Conservation (phyloP, 2,329 filamentous ascomycete genomes). For the Lachnellula occidentalis region DNA sequence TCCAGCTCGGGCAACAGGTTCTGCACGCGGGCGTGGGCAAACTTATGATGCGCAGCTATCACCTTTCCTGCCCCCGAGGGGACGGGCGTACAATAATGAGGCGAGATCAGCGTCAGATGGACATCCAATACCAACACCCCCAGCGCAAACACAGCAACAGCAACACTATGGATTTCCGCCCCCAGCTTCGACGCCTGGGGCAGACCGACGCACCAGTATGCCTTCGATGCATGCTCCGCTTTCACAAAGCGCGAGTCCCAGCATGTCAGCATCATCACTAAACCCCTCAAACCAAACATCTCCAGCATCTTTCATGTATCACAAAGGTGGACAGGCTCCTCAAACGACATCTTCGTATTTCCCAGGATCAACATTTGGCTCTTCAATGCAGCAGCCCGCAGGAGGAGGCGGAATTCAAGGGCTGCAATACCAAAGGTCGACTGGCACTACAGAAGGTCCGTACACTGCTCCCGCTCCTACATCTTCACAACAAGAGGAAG, state of each 20-base stretch:
- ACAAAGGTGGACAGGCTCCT: constrained; percentile 21
- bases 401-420: constrained; percentile 20
- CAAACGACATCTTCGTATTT: constrained; percentile 24
- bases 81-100: constrained; percentile 39
- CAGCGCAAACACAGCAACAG: constrained; percentile 18
- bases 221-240: constrained; percentile 34
- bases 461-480: constrained; percentile 28
- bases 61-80: constrained; percentile 40
- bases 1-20: constrained; percentile 49
- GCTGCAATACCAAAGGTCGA: constrained; percentile 27
- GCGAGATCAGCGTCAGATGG: constrained; percentile 36
- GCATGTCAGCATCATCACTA: constrained; percentile 43
- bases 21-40: constrained; percentile 39
- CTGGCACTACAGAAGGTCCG: constrained; percentile 31
- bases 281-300: constrained; percentile 36
- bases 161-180: constrained; percentile 33
- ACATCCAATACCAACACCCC: constrained; percentile 37
- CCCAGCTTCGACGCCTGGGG: constrained; percentile 33
- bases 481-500: constrained; percentile 16
- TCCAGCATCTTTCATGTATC: constrained; percentile 28
- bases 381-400: constrained; percentile 21
- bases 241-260: constrained; percentile 39
- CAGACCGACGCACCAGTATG: constrained; percentile 29
- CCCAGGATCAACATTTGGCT: constrained; percentile 26
- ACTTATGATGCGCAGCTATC: constrained; percentile 44